Evolutionary conservation across 2,329 filamentous ascomycete species (phyloP).

Genomic region (Penicillium sp.): DNA sequence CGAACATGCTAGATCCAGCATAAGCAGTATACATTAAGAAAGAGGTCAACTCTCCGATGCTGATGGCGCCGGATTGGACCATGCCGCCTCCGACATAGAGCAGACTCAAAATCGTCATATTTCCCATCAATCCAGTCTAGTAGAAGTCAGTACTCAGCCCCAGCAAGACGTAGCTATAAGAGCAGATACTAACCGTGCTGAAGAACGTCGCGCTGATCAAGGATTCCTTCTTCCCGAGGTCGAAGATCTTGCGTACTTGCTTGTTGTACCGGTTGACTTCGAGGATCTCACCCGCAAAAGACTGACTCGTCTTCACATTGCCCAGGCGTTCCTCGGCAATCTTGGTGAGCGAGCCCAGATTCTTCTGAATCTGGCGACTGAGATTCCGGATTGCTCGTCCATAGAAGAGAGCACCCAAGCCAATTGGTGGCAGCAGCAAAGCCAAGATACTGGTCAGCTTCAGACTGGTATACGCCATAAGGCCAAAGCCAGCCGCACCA

Average conservation of each 20-base stretch:
- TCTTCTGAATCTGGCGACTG: constrained; percentile 88
- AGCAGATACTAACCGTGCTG: constrained; percentile 46
- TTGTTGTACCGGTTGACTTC: constrained; percentile 88
- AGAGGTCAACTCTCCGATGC: constrained; percentile 84
- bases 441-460: constrained; percentile 82
- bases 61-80: constrained; percentile 80
- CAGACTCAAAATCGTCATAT: constrained; percentile 90
- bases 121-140: constrained; percentile 83
- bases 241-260: constrained; percentile 87
- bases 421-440: constrained; percentile 85
- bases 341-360: constrained; percentile 86
- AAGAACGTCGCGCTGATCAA: constrained; percentile 90
- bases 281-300: constrained; percentile 87
- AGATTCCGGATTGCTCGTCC: constrained; percentile 82
- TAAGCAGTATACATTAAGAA: constrained; percentile 99
- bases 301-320: constrained; percentile 93
- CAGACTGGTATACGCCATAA: constrained; percentile 95
- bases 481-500: constrained; percentile 77
- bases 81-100: constrained; percentile 86
- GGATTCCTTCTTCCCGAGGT: constrained; percentile 79
- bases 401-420: constrained; percentile 84
- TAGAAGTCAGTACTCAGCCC: constrained; percentile 27
- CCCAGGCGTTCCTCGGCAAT: constrained; percentile 97
- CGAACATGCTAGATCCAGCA: constrained; percentile 79
- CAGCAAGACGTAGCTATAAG: background rate